Evolutionary conservation across 2,329 filamentous ascomycete species (phyloP), one percentile per base, ranked within the genome.

Genomic region (Aspergillus sojae): DNA sequence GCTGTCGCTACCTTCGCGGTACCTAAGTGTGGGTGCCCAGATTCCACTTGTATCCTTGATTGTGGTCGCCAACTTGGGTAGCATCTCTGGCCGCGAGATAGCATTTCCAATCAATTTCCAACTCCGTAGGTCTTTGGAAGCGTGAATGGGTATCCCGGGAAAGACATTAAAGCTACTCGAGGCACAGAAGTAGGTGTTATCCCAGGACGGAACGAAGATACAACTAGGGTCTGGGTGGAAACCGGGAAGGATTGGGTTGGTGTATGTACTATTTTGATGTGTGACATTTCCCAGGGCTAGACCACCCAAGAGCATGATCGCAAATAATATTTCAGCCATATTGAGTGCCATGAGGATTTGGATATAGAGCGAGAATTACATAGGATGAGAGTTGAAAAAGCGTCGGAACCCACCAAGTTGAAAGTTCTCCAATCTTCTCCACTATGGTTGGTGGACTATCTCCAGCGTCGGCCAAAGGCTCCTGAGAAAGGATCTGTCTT

Each of bases 191-290:
- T 79, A 80, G 0, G 80, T 82, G 3, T 41, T 41, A 19, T 77
- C 67, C 21, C 74, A 67, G 26, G 67, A 65, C 9, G 65, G 4
- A 4, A 83, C 80, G 48, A 78, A 78, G 19, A 80, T 76, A 60
- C 81, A 83, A 57, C 75, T 80, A 0, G 81, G 81, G 65, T 84
- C 81, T 0, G 81, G 79, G 62, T 82, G 77, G 62, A 79, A 84
- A 9, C 81, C 81, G 1, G 81, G 79, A 1, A 84, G 66, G 30
- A 83, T 79, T 1, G 81, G 82, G 66, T 84, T 84, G 45, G 32
- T 58, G 53, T 68, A 68, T 28, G 56, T 46, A 9, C 39, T 41
- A 19, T 41, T 41, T 6, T 41, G 39, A 7, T n/a, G 6, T 9
- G 4, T 10, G 6, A 4, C 19, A 41, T 10, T 9, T 9, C 39